These are phyloP conservation scores for Oryza meyeriana DNA, from an alignment of 176 grass and related monocot species.

Conservation along the genomic window DNA sequence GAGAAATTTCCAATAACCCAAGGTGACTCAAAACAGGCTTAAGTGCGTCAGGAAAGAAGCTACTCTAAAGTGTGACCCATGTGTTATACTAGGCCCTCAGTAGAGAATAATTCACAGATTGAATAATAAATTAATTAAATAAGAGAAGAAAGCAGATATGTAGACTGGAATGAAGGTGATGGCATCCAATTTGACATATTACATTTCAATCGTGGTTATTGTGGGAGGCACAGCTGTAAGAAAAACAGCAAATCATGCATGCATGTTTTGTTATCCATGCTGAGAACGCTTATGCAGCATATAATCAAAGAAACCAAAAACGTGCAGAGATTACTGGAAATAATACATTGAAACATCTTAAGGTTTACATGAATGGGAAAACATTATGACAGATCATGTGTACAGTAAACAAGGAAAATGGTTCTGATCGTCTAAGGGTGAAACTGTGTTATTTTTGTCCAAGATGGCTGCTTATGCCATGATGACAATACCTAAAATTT, in stretches of 20 bases:
- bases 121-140: not conserved
- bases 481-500: not conserved
- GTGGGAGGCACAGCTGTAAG: not conserved
- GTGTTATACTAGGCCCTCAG: not conserved
- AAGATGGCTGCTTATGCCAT: not conserved
- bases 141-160: not conserved
- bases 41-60: not conserved
- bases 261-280: not conserved
- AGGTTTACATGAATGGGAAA: not conserved
- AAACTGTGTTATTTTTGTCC: not conserved
- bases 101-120: not conserved
- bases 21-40: not conserved
- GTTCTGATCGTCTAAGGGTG: not conserved
- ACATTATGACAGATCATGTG: not conserved
- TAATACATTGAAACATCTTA: not conserved
- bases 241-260: not conserved
- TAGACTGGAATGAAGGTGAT: not conserved
- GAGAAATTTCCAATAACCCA: not conserved
- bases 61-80: not conserved
- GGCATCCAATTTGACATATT: not conserved
- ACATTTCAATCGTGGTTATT: not conserved
- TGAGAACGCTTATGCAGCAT: not conserved
- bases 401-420: not conserved
- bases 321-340: not conserved
- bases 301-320: not conserved